Conservation (phyloP, 805 yeast genomes). For the Sungouiozyma intestinalis region DNA sequence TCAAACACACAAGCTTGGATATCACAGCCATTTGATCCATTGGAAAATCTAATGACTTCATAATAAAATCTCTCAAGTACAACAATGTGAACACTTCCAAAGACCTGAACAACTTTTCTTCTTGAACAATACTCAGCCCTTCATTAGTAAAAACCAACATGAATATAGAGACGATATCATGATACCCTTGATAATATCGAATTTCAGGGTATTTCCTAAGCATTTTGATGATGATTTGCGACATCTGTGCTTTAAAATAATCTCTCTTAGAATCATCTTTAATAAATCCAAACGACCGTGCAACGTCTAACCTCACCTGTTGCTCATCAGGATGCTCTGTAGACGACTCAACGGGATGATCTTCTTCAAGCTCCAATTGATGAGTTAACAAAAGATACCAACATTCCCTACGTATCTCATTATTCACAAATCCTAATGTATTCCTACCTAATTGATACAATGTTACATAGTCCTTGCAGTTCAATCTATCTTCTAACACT, state of each 20-base stretch:
- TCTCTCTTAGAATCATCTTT: slow-evolving; percentile 13
- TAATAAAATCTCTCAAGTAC: slow-evolving; percentile 79
- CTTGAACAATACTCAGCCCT: not conserved
- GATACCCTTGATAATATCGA: slow-evolving; percentile 86
- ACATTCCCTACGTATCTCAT: slow-evolving; percentile 10
- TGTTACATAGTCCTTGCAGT: slow-evolving; percentile 2
- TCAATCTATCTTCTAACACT: not conserved
- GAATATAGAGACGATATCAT: slow-evolving; percentile 68
- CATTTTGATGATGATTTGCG: slow-evolving; percentile 38
- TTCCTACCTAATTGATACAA: slow-evolving; percentile 15
- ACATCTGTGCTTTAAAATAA: slow-evolving; percentile 16
- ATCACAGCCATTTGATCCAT: slow-evolving; percentile 55
- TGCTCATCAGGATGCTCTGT: slow-evolving; percentile 53
- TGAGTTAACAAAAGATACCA: slow-evolving; percentile 25
- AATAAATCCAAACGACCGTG: slow-evolving; percentile 47
- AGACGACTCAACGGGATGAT: not conserved
- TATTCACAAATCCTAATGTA: slow-evolving; percentile 19
- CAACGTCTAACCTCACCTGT: slow-evolving; percentile 72
- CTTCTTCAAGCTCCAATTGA: slow-evolving; percentile 8
- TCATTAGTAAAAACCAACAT: slow-evolving; percentile 37
- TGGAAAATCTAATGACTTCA: slow-evolving; percentile 55
- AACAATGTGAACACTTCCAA: slow-evolving; percentile 47
- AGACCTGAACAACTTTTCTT: slow-evolving; percentile 31
- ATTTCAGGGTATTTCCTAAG: slow-evolving; percentile 52
- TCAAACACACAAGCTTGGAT: slow-evolving; percentile 44